Evolutionary conservation across 305 asterid species (phyloP), one percentile per base, ranked within the genome.

Genomic region (Plantago coronopus): DNA sequence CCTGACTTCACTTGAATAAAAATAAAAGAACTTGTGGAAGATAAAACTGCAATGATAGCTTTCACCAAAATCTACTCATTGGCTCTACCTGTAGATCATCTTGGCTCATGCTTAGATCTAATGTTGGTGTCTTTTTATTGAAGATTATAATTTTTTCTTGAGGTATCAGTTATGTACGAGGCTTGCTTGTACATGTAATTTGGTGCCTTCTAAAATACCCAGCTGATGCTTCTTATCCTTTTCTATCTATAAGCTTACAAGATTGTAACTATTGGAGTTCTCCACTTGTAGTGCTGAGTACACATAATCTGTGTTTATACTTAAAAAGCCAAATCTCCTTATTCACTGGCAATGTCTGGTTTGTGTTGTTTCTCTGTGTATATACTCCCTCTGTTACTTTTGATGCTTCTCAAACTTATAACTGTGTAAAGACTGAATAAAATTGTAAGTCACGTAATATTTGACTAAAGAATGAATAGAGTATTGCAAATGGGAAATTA

Each of bases 231-330:
- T 45, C 12, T 19, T 13, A 19, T 46, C 45, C 37, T 18, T 51
- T 49, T 65, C 34, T 64, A 54, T 44, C 37, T 29, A 50, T 56
- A 7, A 44, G 42, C 13, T 37, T 37, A 54, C 45, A 62, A 34
- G 51, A 42, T 61, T 51, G 21, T 37, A 57, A 46, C 10, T 31
- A 20, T 17, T 13, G 16, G 23, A 17, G 51, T 17, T 2, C 23
- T 47, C 51, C 21, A 22, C 18, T 12, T 14, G 15, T 8, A 22
- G n/a, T 51, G 23, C 57, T 22, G 57, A 22, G 22, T 23, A 22
- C 29, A n/a, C 57, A 21, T 29, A 22, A 21, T 22, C 23, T 3
- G 4, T 27, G 56, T 27, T 37, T 34, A 43, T 2, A 34, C 40
- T 34, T 7, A 7, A 34, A 34, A 34, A 0, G 40, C 12, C 12